These are phyloP conservation scores for Xylaria curta DNA, from an alignment of 495 filamentous ascomycete species.

Conservation along the genomic window DNA sequence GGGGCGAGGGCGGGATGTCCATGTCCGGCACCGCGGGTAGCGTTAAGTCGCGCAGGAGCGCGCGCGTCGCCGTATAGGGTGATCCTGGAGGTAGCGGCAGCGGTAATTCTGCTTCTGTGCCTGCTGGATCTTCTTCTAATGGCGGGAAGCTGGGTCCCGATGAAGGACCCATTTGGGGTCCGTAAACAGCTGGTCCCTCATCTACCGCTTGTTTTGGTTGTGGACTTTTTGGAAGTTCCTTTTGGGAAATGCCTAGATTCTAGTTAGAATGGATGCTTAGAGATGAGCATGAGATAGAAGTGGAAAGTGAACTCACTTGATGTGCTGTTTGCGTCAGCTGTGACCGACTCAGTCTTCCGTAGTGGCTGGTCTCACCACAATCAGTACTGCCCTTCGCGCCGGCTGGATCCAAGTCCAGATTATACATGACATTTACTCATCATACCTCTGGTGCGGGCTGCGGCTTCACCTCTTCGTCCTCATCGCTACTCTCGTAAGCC, in stretches of 20 bases:
- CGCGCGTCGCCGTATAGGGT: slow-evolving; percentile 71
- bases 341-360: slow-evolving; percentile 35
- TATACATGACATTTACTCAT: slow-evolving; percentile 32
- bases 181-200: slow-evolving; percentile 32
- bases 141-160: slow-evolving; percentile 46
- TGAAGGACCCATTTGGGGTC: slow-evolving; percentile 38
- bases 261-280: slow-evolving; percentile 16
- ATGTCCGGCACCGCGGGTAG: slow-evolving; percentile 81
- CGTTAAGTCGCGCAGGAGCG: slow-evolving; percentile 78
- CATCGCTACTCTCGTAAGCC: slow-evolving; percentile 79
- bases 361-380: slow-evolving; percentile 41
- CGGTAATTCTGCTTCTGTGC: slow-evolving; percentile 21
- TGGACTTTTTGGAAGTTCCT: slow-evolving; percentile 10
- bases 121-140: slow-evolving; percentile 37
- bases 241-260: slow-evolving; percentile 24
- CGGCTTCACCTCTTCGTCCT: slow-evolving; percentile 61
- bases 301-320: slow-evolving; percentile 28
- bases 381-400: slow-evolving; percentile 41
- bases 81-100: slow-evolving; percentile 61
- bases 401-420: slow-evolving; percentile 1
- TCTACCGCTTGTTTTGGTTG: slow-evolving; percentile 29
- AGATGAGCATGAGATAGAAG: slow-evolving; percentile 34
- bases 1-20: slow-evolving; percentile 84
- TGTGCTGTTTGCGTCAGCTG: slow-evolving; percentile 20
- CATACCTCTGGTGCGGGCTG: slow-evolving; percentile 40